These are phyloP conservation scores for Trebouxiophyceae sp. DNA, from an alignment of 163 green algal genomes.

Conservation along the genomic window DNA sequence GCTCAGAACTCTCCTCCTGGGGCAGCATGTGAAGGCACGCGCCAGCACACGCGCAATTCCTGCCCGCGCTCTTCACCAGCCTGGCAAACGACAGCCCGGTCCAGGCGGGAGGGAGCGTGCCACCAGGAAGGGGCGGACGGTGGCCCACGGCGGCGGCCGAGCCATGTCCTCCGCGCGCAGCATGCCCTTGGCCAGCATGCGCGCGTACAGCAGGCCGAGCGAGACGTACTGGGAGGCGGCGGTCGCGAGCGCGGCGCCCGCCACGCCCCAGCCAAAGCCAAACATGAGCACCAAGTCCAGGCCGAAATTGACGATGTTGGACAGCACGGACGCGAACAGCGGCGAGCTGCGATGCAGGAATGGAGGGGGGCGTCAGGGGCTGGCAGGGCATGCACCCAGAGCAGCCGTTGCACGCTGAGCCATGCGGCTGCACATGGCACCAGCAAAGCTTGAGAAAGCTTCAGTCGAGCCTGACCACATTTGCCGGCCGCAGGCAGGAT, in stretches of 20 bases:
- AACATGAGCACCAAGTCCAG: conserved; percentile 39
- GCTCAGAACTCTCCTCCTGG: no score
- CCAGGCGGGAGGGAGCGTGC: background rate
- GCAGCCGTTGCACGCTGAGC: no score
- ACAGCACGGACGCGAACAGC: conserved; percentile 24
- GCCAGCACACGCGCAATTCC: no score
- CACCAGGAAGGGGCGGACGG: conserved; percentile 20
- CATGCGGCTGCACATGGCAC: no score
- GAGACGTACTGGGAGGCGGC: conserved; percentile 30
- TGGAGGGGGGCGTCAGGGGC: no score
- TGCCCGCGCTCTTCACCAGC: no score
- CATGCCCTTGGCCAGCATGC: conserved; percentile 25
- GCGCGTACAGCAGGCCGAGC: conserved; percentile 18
- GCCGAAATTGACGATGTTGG: conserved; percentile 37
- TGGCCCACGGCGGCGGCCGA: conserved; percentile 5
- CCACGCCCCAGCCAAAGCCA: conserved; percentile 31
- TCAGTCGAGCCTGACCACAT: no score
- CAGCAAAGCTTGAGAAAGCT: no score
- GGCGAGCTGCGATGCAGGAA: conserved; percentile 26
- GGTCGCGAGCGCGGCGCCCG: conserved; percentile 36
- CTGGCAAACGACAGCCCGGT: background rate
- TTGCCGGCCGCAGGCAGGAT: no score
- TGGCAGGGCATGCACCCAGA: no score
- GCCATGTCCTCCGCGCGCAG: conserved; percentile 22
- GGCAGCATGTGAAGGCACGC: no score